Base-by-base conservation (phyloP, 192 early-diverging fungal species). In the Chytriomyces confervae region DNA sequence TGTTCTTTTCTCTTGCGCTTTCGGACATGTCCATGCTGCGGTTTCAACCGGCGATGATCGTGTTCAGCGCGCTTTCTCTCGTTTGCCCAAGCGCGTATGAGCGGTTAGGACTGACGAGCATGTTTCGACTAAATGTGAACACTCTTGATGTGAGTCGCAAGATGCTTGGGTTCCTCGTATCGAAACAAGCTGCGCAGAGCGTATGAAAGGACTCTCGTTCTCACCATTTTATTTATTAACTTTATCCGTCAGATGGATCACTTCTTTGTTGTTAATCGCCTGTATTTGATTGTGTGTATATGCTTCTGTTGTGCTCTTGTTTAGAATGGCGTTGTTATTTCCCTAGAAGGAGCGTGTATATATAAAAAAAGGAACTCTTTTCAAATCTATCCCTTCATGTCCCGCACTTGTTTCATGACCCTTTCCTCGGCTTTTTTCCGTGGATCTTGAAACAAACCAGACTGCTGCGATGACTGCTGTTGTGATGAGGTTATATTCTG, bases 371-470 rank as follows among this genome's bases (percentile, higher is more conserved):
- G 29, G 29, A 36, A 36, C 29, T 36, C 29, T 36, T 36, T 36
- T 36, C 29, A 36, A 36, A 36, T 36, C 29, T 36, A 79, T 13
- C 72, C 70, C 44, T 79, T 79, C 64, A 79, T 79, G n/a, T 75
- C 71, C 49, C 63, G 60, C 0, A 79, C 50, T 44, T 65, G 71
- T 65, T 79, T 79, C 64, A 61, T 73, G 50, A 79, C 75, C 20
- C 78, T 46, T 27, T 79, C 78, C 60, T 79, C 78, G 9, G 72
- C 78, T 57, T 68, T 65, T 68, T 79, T 79, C 45, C 78, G 61
- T 20, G 78, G 78, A 53, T 79, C 78, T 47, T 73, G 72, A 71
- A 71, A 67, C 27, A 43, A n/a, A 46, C 9, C 27, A 3, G 66
- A 18, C 27, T 47, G 44, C 20, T 71, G 63, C 29, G 13, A 27